Conservation (phyloP, 2,329 filamentous ascomycete genomes). For the Pseudogymnoascus sp. region DNA sequence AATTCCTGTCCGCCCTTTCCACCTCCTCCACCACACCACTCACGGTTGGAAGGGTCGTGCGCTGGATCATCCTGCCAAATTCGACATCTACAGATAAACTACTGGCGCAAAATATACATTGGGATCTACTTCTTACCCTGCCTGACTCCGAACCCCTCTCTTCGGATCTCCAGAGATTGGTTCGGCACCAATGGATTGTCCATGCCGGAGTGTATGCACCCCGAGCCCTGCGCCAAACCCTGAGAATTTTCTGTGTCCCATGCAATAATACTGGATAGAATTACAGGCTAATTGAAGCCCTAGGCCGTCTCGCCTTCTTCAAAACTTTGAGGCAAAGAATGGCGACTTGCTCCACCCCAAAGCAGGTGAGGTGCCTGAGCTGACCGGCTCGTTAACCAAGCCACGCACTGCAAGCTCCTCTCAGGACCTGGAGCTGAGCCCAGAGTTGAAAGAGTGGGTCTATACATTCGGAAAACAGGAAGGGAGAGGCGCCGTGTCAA, state of each 20-base stretch:
- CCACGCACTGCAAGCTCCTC: slow-evolving; percentile 27
- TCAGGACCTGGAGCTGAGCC: slow-evolving; percentile 46
- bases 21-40: slow-evolving; percentile 32
- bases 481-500: slow-evolving; percentile 43
- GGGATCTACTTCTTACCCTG: slow-evolving; percentile 42
- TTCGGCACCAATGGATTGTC: slow-evolving; percentile 30
- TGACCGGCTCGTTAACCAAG: slow-evolving; percentile 29
- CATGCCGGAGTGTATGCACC: slow-evolving; percentile 31
- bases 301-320: slow-evolving; percentile 32
- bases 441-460: slow-evolving; percentile 45
- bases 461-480: slow-evolving; percentile 26
- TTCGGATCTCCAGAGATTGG: slow-evolving; percentile 18
- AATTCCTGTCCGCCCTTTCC: slow-evolving; percentile 35
- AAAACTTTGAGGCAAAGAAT: slow-evolving; percentile 32
- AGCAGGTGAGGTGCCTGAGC: slow-evolving; percentile 26
- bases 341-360: slow-evolving; percentile 32
- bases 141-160: slow-evolving; percentile 26
- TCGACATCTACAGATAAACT: slow-evolving; percentile 33
- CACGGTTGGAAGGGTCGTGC: slow-evolving; percentile 34
- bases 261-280: not conserved
- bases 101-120: slow-evolving; percentile 30
- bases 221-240: not conserved
- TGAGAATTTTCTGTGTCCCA: not conserved
- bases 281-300: not conserved
- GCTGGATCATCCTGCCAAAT: slow-evolving; percentile 43